These are phyloP conservation scores for Diaporthe ilicicola DNA, from an alignment of 2,329 filamentous ascomycete genomes.

Conservation along the genomic window DNA sequence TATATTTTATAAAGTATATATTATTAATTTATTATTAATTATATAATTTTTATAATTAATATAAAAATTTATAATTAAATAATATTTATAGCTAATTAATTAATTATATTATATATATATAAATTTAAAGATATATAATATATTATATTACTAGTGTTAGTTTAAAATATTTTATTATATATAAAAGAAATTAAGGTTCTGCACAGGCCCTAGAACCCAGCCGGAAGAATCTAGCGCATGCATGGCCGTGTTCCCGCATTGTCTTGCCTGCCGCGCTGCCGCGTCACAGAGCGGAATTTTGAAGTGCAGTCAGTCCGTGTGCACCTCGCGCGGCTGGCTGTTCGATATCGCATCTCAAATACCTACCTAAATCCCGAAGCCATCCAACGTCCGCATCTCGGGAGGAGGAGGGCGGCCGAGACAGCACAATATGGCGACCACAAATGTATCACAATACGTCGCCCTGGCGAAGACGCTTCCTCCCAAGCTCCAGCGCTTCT, in stretches of 20 bases:
- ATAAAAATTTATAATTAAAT: no score
- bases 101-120: no score
- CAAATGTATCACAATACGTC: conserved; percentile 49
- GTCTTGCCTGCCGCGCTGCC: conserved; percentile 29
- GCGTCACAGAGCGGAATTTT: conserved; percentile 26
- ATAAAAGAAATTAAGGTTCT: no score
- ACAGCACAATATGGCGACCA: conserved; percentile 35
- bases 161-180: no score
- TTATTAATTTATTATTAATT: no score
- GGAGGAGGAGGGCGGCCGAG: conserved; percentile 32
- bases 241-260: background rate
- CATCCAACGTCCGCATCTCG: conserved; percentile 33
- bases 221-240: background rate
- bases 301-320: background rate
- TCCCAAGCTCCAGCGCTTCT: conserved; percentile 81
- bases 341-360: background rate
- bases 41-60: no score
- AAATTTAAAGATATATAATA: no score
- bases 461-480: conserved; percentile 78
- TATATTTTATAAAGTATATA: no score
- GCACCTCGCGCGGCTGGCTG: background rate
- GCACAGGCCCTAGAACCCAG: background rate
- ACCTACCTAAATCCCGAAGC: conserved; percentile 17
- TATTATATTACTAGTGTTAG: no score
- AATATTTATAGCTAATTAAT: no score